Evolutionary conservation across 1,284 basidiomycete genomes (phyloP).

Genomic region (Ustilago xerochloae): DNA sequence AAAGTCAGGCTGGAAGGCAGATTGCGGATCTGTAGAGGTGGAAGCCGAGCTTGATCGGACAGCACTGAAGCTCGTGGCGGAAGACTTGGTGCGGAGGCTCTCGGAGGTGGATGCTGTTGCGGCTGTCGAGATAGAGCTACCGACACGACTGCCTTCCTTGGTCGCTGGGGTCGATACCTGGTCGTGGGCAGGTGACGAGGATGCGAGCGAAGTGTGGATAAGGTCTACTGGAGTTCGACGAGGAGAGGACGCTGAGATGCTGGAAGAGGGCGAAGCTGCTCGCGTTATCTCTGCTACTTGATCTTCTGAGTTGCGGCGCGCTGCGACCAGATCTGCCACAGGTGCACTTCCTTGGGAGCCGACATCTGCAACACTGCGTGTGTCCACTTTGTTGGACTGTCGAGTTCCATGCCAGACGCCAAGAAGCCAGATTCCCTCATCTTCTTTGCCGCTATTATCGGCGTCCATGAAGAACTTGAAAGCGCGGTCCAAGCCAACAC

Average conservation of each 20-base stretch:
- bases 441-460: conserved; percentile 24
- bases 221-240: conserved; percentile 15
- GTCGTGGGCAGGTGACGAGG: conserved; percentile 10
- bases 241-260: conserved; percentile 18
- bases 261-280: conserved; percentile 25
- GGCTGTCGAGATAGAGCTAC: conserved; percentile 38
- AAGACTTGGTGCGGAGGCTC: conserved; percentile 36
- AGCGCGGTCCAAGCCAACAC: conserved; percentile 54
- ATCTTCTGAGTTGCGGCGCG: conserved; percentile 4
- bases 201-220: conserved; percentile 16
- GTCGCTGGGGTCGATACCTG: background rate
- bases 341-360: background rate
- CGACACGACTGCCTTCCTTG: conserved; percentile 22
- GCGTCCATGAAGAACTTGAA: conserved; percentile 59
- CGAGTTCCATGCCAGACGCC: conserved; percentile 59
- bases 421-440: conserved; percentile 61
- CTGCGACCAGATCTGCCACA: background rate
- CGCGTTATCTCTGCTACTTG: background rate
- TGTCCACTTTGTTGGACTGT: background rate
- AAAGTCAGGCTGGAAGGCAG: conserved; percentile 50
- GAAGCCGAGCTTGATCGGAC: background rate
- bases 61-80: conserved; percentile 30
- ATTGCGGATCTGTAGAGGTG: conserved; percentile 10
- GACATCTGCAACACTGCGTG: background rate
- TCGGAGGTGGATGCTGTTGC: conserved; percentile 23